Conservation (phyloP, 2,329 filamentous ascomycete species). For the Paraphoma chrysanthemicola region DNA sequence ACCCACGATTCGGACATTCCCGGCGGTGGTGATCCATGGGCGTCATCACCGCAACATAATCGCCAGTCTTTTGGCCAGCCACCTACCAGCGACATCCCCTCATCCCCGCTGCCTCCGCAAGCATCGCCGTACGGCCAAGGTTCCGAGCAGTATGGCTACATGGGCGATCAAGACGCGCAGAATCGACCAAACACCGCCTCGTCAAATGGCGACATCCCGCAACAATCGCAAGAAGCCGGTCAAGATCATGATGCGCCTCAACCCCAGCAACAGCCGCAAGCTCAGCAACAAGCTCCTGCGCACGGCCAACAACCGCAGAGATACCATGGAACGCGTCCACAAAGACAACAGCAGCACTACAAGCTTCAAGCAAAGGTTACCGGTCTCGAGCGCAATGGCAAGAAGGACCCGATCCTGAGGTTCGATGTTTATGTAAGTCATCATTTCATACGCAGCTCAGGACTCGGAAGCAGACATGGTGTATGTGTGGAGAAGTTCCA, state of each 20-base stretch:
- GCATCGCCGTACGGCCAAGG: conserved; percentile 48
- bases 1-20: conserved; percentile 64
- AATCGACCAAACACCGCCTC: conserved; percentile 34
- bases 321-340: conserved; percentile 53
- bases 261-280: conserved; percentile 36
- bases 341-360: conserved; percentile 69
- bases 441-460: background rate
- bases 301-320: conserved; percentile 54
- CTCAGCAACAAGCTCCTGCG: conserved; percentile 45
- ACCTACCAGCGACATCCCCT: conserved; percentile 50
- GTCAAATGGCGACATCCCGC: conserved; percentile 46
- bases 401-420: conserved; percentile 92
- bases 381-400: conserved; percentile 86
- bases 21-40: conserved; percentile 68
- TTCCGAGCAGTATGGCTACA: conserved; percentile 44
- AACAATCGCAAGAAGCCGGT: conserved; percentile 35
- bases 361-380: conserved; percentile 96
- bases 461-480: too few relatives aligned
- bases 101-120: conserved; percentile 50
- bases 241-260: conserved; percentile 41
- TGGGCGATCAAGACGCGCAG: conserved; percentile 39
- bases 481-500: too few relatives aligned
- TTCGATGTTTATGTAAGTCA: conserved; percentile 92
- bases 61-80: conserved; percentile 56
- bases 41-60: conserved; percentile 62